Base-by-base conservation (phyloP, 306 rosid species). In the Betula pendula region DNA sequence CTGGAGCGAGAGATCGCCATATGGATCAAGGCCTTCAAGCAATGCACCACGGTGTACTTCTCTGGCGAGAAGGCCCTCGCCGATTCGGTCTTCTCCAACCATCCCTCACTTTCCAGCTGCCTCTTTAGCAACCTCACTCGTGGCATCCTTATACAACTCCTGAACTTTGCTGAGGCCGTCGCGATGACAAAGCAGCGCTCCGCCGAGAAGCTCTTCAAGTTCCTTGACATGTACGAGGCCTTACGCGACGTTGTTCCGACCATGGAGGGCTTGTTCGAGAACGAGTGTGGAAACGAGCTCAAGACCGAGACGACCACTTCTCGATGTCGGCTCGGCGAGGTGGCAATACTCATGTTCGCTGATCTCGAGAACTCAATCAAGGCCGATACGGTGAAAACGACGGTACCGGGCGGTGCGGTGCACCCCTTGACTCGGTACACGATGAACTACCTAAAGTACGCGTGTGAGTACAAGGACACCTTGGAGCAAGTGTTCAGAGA, bases 141-240 rank as follows among this genome's bases (percentile, higher is more conserved):
- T 19, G 83, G 82, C 16, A 75, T 84, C 0, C 83, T 85, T 48
- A 79, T 88, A 1, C 92, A 84, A 33, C 85, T 88, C 0, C 82
- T 90, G 14, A 88, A 90, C 75, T 90, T 90, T 40, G 88, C 88
- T 0, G 90, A 86, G 70, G 92, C 89, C 0, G 83, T 85, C 0
- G 84, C 92, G 8, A 77, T 90, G 90, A 81, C 90, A 2, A 90
- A 83, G 31, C 90, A 83, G 38, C 89, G 89, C 8, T 84, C 95
- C 0, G 81, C 77, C 0, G 95, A 90, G 83, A 90, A 90, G 58
- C 82, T 90, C 17, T 90, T 90, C 79, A 90, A 90, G 69, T 66
- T 83, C 29, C 87, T 90, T 0, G 95, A 90, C 81, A 88, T 90
- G 89, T 90, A 81, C 42, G 92, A 90, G 83, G 74, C 88, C 1